Conservation (phyloP, 768 basidiomycete species). For the Favolaschia claudopus region DNA sequence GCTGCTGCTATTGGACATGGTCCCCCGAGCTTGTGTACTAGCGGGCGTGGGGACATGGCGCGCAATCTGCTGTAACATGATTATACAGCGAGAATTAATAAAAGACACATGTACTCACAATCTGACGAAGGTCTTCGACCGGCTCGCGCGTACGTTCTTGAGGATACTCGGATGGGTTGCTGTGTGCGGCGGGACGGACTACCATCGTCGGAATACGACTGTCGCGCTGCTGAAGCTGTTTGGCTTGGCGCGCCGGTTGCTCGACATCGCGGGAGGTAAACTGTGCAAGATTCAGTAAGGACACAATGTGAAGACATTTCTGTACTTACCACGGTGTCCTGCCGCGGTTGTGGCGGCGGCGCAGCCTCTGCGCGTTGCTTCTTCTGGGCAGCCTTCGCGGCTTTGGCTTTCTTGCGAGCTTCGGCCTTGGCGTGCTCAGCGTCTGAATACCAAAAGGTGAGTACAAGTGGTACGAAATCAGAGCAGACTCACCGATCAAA, state of each 20-base stretch:
- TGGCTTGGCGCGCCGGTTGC: neutral
- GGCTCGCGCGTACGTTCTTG: neutral
- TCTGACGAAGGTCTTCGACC: neutral
- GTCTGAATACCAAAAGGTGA: neutral
- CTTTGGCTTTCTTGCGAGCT: neutral
- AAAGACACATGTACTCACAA: neutral
- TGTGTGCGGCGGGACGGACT: neutral
- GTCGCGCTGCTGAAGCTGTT: neutral
- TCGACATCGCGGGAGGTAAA: slow-evolving; percentile 2
- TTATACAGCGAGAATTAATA: no score
- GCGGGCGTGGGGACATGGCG: no score
- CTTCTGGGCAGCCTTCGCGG: neutral
- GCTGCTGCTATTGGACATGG: neutral
- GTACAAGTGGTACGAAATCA: neutral
- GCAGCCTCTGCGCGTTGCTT: neutral
- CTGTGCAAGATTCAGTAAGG: neutral
- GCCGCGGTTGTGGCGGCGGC: neutral
- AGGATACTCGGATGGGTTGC: neutral
- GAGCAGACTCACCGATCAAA: neutral
- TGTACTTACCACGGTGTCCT: slow-evolving; percentile 8
- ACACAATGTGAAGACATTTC: no score
- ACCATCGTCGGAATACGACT: neutral
- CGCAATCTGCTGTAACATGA: no score
- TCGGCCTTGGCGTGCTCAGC: neutral
- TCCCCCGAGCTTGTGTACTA: no score